Percentiles rank a stretch among this genome's conserved stretches.
phyloP scores from a whole-genome alignment of 805 yeast genomes.

The Schizosaccharomyces osmophilus region DNA sequence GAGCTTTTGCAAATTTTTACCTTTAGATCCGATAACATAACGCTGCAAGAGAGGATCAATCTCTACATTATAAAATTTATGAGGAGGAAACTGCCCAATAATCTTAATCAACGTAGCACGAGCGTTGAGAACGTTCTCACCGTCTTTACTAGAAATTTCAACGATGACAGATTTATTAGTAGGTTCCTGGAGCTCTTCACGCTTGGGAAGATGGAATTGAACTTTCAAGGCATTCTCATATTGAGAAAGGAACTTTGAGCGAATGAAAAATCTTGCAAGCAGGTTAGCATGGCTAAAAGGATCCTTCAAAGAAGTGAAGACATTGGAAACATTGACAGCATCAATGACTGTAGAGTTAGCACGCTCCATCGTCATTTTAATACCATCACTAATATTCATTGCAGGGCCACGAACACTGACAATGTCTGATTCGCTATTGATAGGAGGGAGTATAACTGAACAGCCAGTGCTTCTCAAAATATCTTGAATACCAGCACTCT shows the following conservation, averaged over 20 bases:
- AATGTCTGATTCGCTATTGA: constrained; percentile 20
- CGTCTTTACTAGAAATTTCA: constrained; percentile 32
- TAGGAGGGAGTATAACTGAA: constrained; percentile 20
- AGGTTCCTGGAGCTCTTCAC: constrained; percentile 19
- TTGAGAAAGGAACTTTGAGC: constrained; percentile 14
- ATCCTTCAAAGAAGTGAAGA: constrained; percentile 39
- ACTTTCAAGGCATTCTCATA: constrained; percentile 21
- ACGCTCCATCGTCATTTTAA: constrained; percentile 31
- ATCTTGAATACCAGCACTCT: constrained; percentile 18
- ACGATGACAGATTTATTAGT: constrained; percentile 25
- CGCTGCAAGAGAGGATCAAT: constrained; percentile 36
- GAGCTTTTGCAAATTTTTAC: constrained; percentile 6
- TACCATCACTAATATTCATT: constrained; percentile 32
- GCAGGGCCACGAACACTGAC: constrained; percentile 32
- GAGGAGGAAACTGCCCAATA: constrained; percentile 54
- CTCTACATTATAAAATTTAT: constrained; percentile 27
- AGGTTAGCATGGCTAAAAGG: constrained; percentile 51
- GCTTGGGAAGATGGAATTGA: constrained; percentile 24
- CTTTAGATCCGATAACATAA: constrained; percentile 21
- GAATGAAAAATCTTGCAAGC: constrained; percentile 37
- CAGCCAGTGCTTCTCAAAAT: constrained; percentile 14
- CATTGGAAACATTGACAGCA: constrained; percentile 58
- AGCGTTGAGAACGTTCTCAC: constrained; percentile 30
- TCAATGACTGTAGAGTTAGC: constrained; percentile 38
- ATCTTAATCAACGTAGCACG: constrained; percentile 49